Evolutionary conservation across 1,139 yeast species (phyloP).

Genomic region (Suhomyces maxii): DNA sequence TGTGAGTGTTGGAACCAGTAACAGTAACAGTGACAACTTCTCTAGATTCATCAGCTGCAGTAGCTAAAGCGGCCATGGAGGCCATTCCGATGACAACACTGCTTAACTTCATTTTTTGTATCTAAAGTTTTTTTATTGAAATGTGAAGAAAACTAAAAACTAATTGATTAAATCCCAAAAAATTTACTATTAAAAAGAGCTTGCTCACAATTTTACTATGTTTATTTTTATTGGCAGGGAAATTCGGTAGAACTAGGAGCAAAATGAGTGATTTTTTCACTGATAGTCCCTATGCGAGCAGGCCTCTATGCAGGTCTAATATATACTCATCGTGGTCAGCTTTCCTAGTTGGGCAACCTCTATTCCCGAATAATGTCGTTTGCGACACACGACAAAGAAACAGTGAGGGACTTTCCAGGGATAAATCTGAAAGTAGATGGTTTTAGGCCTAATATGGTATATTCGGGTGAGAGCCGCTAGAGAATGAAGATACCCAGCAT

Average conservation of each 20-base stretch:
- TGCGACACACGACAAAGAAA: slow-evolving; percentile 4
- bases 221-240: slow-evolving; percentile 12
- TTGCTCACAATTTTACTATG: slow-evolving; percentile 5
- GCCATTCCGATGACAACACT: slow-evolving; percentile 22
- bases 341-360: slow-evolving; percentile 3
- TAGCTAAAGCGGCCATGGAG: slow-evolving; percentile 21
- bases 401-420: background rate
- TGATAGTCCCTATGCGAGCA: background rate
- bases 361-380: slow-evolving; percentile 1
- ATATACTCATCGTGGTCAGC: slow-evolving; percentile 1
- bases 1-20: slow-evolving; percentile 37
- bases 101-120: slow-evolving; percentile 22
- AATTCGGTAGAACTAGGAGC: slow-evolving; percentile 8
- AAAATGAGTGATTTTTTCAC: slow-evolving; percentile 8
- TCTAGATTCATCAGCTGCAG: slow-evolving; percentile 28
- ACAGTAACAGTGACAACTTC: slow-evolving; percentile 28
- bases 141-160: background rate
- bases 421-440: background rate
- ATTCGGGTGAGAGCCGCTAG: slow-evolving; percentile 1
- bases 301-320: slow-evolving; percentile 5
- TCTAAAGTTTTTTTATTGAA: background rate
- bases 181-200: background rate
- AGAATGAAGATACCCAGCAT: background rate
- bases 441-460: background rate
- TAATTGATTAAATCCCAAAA: too few species aligned